phyloP scores from a whole-genome alignment of 2,329 filamentous ascomycete genomes.

The Coniella lustricola region DNA sequence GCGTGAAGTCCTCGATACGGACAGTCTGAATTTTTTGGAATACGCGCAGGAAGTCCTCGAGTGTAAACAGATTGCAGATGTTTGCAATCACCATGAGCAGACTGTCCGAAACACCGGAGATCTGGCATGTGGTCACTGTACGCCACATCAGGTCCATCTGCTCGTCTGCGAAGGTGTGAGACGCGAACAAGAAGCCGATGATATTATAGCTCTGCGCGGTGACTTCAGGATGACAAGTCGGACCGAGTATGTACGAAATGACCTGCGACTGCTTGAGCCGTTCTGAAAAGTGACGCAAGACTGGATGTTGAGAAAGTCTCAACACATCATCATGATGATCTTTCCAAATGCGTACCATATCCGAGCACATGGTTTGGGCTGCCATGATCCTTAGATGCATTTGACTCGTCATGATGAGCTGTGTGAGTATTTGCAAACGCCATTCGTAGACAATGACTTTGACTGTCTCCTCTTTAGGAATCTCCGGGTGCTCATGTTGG shows the following conservation, averaged over 20 bases:
- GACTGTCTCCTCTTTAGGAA: constrained; percentile 31
- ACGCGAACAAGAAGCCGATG: constrained; percentile 78
- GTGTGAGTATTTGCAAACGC: constrained; percentile 62
- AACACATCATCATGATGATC: constrained; percentile 41
- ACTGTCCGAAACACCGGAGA: constrained; percentile 77
- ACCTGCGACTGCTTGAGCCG: constrained; percentile 65
- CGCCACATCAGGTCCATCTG: constrained; percentile 82
- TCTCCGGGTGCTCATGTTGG: constrained; percentile 28
- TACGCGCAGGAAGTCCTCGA: constrained; percentile 52
- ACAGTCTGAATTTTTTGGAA: constrained; percentile 63
- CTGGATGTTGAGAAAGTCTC: constrained; percentile 29
- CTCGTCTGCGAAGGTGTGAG: constrained; percentile 59
- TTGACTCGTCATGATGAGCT: constrained; percentile 72
- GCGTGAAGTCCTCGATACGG: constrained; percentile 56
- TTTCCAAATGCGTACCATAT: constrained; percentile 62
- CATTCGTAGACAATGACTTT: constrained; percentile 56
- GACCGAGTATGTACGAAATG: constrained; percentile 79
- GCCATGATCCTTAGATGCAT: constrained; percentile 86
- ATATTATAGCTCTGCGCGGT: constrained; percentile 77
- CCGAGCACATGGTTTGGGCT: constrained; percentile 63
- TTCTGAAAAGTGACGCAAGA: constrained; percentile 61
- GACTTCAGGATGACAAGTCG: constrained; percentile 87
- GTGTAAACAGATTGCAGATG: constrained; percentile 42
- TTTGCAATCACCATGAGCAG: constrained; percentile 58
- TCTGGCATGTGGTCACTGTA: constrained; percentile 71